Conservation (phyloP, 2,329 filamentous ascomycete species). For the Aureobasidium sp. region DNA sequence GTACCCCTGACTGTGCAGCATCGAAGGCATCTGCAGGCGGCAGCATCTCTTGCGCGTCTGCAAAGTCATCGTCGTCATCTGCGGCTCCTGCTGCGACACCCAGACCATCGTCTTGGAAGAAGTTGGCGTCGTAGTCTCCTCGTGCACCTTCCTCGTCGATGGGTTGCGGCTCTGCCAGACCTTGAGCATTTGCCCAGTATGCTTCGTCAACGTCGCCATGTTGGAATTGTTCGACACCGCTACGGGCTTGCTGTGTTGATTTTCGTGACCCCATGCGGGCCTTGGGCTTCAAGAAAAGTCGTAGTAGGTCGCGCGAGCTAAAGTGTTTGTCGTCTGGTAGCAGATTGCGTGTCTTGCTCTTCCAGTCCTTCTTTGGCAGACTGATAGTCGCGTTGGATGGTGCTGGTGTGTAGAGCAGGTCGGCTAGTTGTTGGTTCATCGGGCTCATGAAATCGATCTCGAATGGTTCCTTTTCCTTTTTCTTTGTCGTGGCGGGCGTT, state of each 20-base stretch:
- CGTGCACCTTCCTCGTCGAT: slow-evolving; percentile 43
- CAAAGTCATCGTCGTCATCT: slow-evolving; percentile 69
- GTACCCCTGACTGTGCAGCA: slow-evolving; percentile 26
- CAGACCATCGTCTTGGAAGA: slow-evolving; percentile 84
- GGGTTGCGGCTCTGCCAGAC: slow-evolving; percentile 30
- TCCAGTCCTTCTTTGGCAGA: slow-evolving; percentile 90
- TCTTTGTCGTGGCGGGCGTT: slow-evolving; percentile 49
- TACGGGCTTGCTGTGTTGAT: slow-evolving; percentile 38
- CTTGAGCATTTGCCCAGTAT: slow-evolving; percentile 76
- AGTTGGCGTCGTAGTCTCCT: slow-evolving; percentile 92
- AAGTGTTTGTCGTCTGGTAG: slow-evolving; percentile 98
- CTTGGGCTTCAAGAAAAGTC: slow-evolving; percentile 90
- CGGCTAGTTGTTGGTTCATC: slow-evolving; percentile 61
- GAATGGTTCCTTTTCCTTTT: slow-evolving; percentile 95
- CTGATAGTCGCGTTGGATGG: slow-evolving; percentile 73
- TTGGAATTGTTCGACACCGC: slow-evolving; percentile 41
- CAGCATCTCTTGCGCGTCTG: slow-evolving; percentile 72
- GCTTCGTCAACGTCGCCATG: slow-evolving; percentile 80
- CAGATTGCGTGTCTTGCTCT: slow-evolving; percentile 83
- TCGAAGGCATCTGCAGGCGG: slow-evolving; percentile 52
- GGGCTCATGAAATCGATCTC: slow-evolving; percentile 82
- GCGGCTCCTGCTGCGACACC: slow-evolving; percentile 56
- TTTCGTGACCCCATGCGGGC: slow-evolving; percentile 67
- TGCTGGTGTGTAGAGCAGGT: slow-evolving; percentile 73
- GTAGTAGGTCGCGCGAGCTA: slow-evolving; percentile 82